Base-by-base conservation (phyloP, 805 yeast species). In the Saccharomycopsis sp. region DNA sequence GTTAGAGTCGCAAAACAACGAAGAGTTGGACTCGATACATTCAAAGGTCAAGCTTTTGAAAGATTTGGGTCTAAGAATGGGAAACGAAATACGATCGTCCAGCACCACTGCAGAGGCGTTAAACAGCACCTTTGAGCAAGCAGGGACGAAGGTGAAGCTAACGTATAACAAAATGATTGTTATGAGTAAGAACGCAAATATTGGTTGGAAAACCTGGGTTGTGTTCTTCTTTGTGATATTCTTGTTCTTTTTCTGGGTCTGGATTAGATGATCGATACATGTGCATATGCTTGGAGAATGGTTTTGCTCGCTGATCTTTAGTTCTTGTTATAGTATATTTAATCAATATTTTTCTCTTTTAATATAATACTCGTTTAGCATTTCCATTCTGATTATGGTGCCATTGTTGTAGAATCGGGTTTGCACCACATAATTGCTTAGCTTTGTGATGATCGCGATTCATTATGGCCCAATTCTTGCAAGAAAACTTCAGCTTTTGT, bases 1-100 rank as follows among this genome's bases (percentile, higher is more conserved):
- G 50, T 60, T 74, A 44, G 77, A 74, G 61, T 66, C 75, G 5
- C 77, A 74, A 56, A 68, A 70, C 50, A 73, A 72, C 24, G 75
- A 74, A 51, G 70, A 73, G n/a, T 60, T 68, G 41, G 64, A 65
- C n/a, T 53, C 65, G 5, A 70, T 74, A 67, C 65, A 66, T 7
- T 65, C 65, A 18, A 73, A 73, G 57, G 69, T 73, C 14, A 56
- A 61, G 24, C 62, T 71, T 15, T 61, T 74, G 34, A 73, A 72
- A 54, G 67, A 69, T 51, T 64, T 74, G 34, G 69, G 73, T 1
- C n/a, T 68, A 40, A 67, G 68, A 54, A 73, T 74, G 75, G 76
- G 76, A 21, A 68, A 66, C 51, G 72, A 74, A 57, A 73, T 74
- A n/a, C 70, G 60, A 23, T 24, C 44, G 20, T 29, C 57, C 16